Base-by-base conservation (phyloP, 805 yeast genomes). In the Yamadazyma takamatsuzukensis region DNA sequence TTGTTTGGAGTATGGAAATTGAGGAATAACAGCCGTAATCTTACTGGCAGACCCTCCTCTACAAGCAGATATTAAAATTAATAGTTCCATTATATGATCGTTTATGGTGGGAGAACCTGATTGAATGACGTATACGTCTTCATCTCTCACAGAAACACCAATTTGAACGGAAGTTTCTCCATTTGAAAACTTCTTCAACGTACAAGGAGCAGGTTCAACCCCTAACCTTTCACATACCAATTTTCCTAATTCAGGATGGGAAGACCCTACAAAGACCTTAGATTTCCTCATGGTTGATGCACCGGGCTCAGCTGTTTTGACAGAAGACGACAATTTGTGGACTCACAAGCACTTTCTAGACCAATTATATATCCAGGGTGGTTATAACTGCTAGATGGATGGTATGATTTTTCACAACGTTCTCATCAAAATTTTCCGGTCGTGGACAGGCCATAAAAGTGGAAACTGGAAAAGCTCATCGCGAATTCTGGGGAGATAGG, bases 1-100 rank as follows among this genome's bases (percentile, higher is more conserved):
- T 63, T 93, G 99, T 60, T 90, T 83, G 9, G 97, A 86, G 66
- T 93, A 93, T 21, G 98, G 98, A 58, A 90, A 94, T 61, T 88
- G 95, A 1, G 99, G 99, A 33, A 93, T 80, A 19, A 93, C 98
- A 7, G 97, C 97, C 8, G 90, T 93, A 58, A 93, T 88, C 56
- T 88, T 88, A 50, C 85, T 83, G n/a, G 99, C 99, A 9, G 96
- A 86, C 7, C 98, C 99, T 40, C 97, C 96, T 48, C 89, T 80
- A 61, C 97, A 90, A 32, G 97, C 98, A 29, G 94, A 81, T 27
- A 93, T 89, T 49, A 93, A 72, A 40, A 94, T 90, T 53, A 93
- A 71, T 44, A 93, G 66, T 62, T 93, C 99, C 98, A 93, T 93
- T 39, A 93, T 86, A 53, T 87, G 93, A 53, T 93, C 97, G 53